Conservation (phyloP, 257 asterid species). For the Prunella vulgaris region DNA sequence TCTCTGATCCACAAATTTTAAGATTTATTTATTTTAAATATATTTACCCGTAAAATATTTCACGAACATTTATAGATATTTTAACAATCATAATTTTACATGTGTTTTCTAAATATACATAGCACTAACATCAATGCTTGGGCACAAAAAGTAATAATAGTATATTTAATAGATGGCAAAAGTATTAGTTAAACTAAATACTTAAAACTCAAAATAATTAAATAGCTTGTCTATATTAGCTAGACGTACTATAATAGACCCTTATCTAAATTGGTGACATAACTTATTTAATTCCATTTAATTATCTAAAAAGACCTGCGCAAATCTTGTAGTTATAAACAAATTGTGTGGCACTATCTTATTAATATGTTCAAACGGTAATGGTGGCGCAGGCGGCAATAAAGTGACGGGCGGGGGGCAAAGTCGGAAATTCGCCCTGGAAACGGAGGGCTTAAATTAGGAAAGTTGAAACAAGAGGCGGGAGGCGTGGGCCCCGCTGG, state of each 20-base stretch:
- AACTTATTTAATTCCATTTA: neutral
- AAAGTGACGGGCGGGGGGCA: conserved; percentile 9
- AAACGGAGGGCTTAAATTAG: conserved; percentile 27
- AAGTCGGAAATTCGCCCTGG: neutral
- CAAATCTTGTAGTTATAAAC: neutral
- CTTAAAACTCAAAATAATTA: too few relatives aligned
- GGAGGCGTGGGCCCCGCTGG: conserved; percentile 25
- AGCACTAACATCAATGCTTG: too few relatives aligned
- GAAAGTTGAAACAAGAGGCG: conserved; percentile 32
- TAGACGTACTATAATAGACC: neutral
- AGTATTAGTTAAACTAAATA: too few relatives aligned
- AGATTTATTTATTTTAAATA: too few relatives aligned
- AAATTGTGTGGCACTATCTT: neutral
- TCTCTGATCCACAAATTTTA: too few relatives aligned
- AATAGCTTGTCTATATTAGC: neutral
- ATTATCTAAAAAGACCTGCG: neutral
- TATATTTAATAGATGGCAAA: too few relatives aligned
- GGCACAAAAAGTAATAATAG: too few relatives aligned
- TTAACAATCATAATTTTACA: too few relatives aligned
- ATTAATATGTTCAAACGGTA: neutral
- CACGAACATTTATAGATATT: too few relatives aligned
- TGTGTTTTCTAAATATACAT: too few relatives aligned
- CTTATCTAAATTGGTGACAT: neutral
- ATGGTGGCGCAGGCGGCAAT: conserved; percentile 2
- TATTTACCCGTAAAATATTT: too few relatives aligned